Conservation (phyloP, 257 asterid genomes). For the Lavandula angustifolia region DNA sequence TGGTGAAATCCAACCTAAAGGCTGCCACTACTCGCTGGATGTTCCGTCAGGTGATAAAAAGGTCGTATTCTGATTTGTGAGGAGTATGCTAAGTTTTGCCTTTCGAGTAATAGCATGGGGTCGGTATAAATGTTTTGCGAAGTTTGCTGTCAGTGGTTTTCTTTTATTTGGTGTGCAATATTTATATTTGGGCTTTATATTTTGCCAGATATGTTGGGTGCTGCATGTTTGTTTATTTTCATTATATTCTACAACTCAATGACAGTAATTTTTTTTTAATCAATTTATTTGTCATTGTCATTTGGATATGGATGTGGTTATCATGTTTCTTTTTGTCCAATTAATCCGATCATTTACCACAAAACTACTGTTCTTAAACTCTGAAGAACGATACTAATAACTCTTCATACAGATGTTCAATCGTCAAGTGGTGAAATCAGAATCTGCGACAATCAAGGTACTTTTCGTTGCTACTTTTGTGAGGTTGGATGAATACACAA, state of each 20-base stretch:
- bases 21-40: constrained; percentile 61
- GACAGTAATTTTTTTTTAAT: background rate
- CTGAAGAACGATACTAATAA: constrained; percentile 18
- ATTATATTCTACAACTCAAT: background rate
- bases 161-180: background rate
- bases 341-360: background rate
- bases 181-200: background rate
- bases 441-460: constrained; percentile 94
- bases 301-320: constrained; percentile 10
- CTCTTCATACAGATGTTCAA: constrained; percentile 67
- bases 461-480: background rate
- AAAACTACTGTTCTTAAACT: background rate
- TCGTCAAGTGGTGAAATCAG: constrained; percentile 94
- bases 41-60: constrained; percentile 72
- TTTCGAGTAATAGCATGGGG: background rate
- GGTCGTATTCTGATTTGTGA: constrained; percentile 50
- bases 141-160: background rate
- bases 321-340: background rate
- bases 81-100: constrained; percentile 11
- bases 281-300: background rate
- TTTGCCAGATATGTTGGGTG: background rate
- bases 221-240: background rate
- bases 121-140: background rate
- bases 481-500: background rate
- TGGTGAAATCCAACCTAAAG: constrained; percentile 94